These are phyloP conservation scores for Trifolium dubium DNA, from an alignment of 306 rosid species.

Conservation along the genomic window DNA sequence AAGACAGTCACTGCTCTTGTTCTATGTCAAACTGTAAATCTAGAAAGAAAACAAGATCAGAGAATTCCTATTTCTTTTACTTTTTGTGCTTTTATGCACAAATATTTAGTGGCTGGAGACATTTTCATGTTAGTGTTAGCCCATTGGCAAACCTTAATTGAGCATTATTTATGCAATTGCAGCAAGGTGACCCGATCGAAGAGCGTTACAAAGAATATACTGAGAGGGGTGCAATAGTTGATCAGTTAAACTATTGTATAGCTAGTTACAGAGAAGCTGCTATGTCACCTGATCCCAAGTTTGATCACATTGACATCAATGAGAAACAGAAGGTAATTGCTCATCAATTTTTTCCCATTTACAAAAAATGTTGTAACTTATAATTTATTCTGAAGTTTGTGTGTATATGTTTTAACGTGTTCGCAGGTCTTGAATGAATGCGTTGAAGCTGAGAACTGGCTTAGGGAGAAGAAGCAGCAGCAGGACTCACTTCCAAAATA, in stretches of 20 bases:
- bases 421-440: slow-evolving; percentile 78
- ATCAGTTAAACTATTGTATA: slow-evolving; percentile 63
- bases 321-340: slow-evolving; percentile 78
- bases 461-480: slow-evolving; percentile 76
- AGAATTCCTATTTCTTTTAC: slow-evolving; percentile 7
- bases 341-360: background rate
- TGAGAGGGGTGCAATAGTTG: slow-evolving; percentile 75
- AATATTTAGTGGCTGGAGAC: background rate
- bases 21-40: background rate
- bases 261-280: slow-evolving; percentile 88
- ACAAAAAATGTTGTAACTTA: too few relatives aligned
- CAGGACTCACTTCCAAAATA: slow-evolving; percentile 81
- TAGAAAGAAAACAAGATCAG: background rate
- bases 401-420: background rate
- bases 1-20: background rate
- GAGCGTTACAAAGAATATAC: slow-evolving; percentile 70
- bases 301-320: slow-evolving; percentile 80
- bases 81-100: background rate
- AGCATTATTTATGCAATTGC: slow-evolving; percentile 33
- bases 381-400: background rate
- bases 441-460: slow-evolving; percentile 89
- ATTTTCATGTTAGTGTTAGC: slow-evolving; percentile 16
- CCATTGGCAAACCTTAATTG: slow-evolving; percentile 15
- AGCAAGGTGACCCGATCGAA: slow-evolving; percentile 96
- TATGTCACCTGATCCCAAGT: slow-evolving; percentile 67